Percentiles rank a stretch among this genome's conserved stretches.
phyloP scores from a whole-genome alignment of 441 rosid genomes.

The Macaranga tanarius region DNA sequence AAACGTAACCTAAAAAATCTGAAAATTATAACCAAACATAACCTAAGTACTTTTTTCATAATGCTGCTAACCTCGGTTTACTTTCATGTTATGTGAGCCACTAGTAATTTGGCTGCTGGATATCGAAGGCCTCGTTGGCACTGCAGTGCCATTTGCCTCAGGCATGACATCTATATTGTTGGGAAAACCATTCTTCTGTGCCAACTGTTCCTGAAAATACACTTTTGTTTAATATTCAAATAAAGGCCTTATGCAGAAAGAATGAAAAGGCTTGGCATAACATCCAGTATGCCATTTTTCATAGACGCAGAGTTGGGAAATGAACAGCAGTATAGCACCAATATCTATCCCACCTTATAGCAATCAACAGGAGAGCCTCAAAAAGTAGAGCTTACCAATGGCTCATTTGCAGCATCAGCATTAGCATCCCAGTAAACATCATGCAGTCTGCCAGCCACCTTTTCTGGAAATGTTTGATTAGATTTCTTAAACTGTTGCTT shows the following conservation, averaged over 20 bases:
- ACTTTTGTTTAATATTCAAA: constrained; percentile 18
- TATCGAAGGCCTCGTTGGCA: constrained; percentile 8
- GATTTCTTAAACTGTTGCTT: constrained; percentile 67
- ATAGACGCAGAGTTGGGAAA: constrained; percentile 14
- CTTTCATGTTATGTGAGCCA: constrained; percentile 24
- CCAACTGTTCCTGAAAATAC: constrained; percentile 33
- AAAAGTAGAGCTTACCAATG: constrained; percentile 36
- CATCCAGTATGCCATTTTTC: background rate
- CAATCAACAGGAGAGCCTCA: constrained; percentile 1
- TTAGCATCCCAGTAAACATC: constrained; percentile 33
- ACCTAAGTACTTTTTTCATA: constrained; percentile 6
- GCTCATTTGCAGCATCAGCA: constrained; percentile 34
- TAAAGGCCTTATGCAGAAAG: background rate
- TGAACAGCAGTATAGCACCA: background rate
- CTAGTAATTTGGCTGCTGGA: constrained; percentile 20
- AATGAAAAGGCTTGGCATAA: background rate
- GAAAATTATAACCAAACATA: background rate
- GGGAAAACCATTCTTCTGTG: constrained; percentile 31
- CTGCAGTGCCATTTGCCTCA: constrained; percentile 27
- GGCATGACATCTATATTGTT: constrained; percentile 28
- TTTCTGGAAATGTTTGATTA: constrained; percentile 35
- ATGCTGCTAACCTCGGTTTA: constrained; percentile 41
- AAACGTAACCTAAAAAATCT: constrained; percentile 9
- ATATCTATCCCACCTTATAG: constrained; percentile 11
- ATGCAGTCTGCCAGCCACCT: constrained; percentile 31